Evolutionary conservation across 768 basidiomycete genomes (phyloP), one percentile per base, ranked within the genome.

Genomic region (Collybia sordida): DNA sequence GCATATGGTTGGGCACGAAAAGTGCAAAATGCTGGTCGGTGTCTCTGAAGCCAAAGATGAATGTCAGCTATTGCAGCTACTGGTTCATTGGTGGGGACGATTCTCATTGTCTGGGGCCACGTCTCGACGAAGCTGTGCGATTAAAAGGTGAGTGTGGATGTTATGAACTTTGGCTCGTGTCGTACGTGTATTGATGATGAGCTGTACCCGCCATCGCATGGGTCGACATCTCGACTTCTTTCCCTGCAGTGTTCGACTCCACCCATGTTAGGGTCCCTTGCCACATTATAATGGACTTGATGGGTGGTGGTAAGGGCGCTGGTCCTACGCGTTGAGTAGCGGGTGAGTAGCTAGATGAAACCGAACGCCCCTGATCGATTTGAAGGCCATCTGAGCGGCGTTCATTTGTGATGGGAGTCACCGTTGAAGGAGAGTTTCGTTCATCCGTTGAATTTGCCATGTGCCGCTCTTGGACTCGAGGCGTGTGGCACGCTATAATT

Each of bases 71-170:
- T 27, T 0, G 80, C 55, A 9, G 79, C 72, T 0, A 72, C 61
- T 3, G 67, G 72, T 36, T 77, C 73, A 36, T 65, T 65, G 19
- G 75, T 69, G 6, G 75, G 66, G 14, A 63, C 65, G 6, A 85
- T 62, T 1, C 62, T 56, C 54, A 86, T 54, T 3, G 58, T 56
- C 6, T 54, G 47, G 1, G 86, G 85, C 85, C 84, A 87, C 0
- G 71, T 76, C 2, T 79, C 71, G 6, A 72, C 53, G 39, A 64
- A 78, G 46, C 86, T 88, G 57, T 8, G 24, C 23, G 24, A 42
- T 15, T 36, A 12, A 35, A 28, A 1, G 38, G 42, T 15, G 7
- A 43, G 9, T 38, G n/a, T 45, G 37, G 46, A 36, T 31, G 28
- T 35, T 35, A 34, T 3, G n/a, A 15, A 31, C 49, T 12, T 24